Evolutionary conservation across 176 grass and related monocot species (phyloP).

Genomic region (Aegilops sharonensis): DNA sequence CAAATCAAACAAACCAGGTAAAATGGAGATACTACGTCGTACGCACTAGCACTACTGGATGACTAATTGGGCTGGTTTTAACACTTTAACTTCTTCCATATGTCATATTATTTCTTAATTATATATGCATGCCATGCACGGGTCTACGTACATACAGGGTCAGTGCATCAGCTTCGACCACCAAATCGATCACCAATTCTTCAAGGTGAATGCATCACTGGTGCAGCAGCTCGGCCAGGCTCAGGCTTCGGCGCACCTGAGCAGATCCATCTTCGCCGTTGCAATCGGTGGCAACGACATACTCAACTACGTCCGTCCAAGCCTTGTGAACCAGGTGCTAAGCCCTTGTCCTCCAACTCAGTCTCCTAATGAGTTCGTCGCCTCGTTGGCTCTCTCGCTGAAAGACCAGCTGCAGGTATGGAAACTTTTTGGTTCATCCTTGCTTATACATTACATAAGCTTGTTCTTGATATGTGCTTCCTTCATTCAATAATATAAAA

Average conservation of each 20-base stretch:
- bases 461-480: neutral
- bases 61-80: neutral
- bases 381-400: conserved; percentile 30
- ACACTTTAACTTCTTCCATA: neutral
- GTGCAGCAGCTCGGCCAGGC: conserved; percentile 42
- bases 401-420: conserved; percentile 53
- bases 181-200: conserved; percentile 47
- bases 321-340: neutral
- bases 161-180: conserved; percentile 54
- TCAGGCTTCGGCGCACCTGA: conserved; percentile 41
- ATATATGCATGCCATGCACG: neutral
- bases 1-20: conserved; percentile 53
- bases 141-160: conserved; percentile 19
- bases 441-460: neutral
- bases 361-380: conserved; percentile 18
- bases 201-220: conserved; percentile 23
- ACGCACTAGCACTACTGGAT: neutral
- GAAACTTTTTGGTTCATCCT: neutral
- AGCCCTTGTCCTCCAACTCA: neutral
- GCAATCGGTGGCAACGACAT: conserved; percentile 77
- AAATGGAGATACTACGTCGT: neutral
- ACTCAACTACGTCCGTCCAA: conserved; percentile 23
- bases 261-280: conserved; percentile 57
- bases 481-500: no score
- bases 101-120: neutral